Conservation (phyloP, 1,139 yeast species). For the Arxiozyma telluris region DNA sequence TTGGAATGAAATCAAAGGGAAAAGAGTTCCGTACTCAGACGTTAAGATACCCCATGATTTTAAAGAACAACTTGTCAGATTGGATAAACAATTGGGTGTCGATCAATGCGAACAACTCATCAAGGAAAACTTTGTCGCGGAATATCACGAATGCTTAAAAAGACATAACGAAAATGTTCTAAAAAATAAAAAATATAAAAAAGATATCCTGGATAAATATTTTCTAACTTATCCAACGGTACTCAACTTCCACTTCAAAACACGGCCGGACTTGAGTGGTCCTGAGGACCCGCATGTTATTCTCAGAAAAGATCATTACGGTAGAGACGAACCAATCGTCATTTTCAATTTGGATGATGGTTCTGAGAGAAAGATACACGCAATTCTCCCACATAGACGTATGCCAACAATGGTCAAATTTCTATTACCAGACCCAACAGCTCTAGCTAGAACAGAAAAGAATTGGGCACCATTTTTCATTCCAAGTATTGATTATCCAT, state of each 20-base stretch:
- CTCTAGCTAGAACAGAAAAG: constrained; percentile 32
- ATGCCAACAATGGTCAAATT: constrained; percentile 29
- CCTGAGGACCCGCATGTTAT: constrained; percentile 7
- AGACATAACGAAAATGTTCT: neutral
- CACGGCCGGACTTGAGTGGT: neutral
- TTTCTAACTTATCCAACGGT: constrained; percentile 1
- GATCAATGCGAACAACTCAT: neutral
- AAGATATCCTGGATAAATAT: constrained; percentile 1
- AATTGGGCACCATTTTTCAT: constrained; percentile 46
- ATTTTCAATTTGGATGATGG: constrained; percentile 36
- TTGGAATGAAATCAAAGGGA: constrained; percentile 18
- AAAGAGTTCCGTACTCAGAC: constrained; percentile 15
- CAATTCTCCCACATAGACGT: constrained; percentile 31
- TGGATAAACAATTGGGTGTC: neutral
- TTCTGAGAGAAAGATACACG: constrained; percentile 32
- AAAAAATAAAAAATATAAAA: neutral
- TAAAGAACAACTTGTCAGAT: neutral
- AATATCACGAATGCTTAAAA: constrained; percentile 1
- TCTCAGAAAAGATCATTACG: neutral
- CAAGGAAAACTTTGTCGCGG: neutral
- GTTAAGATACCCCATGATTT: constrained; percentile 7
- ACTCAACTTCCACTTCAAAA: neutral
- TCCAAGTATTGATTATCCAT: constrained; percentile 14
- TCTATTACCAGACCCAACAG: constrained; percentile 26
- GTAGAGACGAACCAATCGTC: constrained; percentile 36